Percentiles rank a stretch among this genome's conserved stretches.
These are phyloP conservation scores for Cinnamomum micranthum DNA, from an alignment of 164 flowering plant species.

Conservation along the genomic window DNA sequence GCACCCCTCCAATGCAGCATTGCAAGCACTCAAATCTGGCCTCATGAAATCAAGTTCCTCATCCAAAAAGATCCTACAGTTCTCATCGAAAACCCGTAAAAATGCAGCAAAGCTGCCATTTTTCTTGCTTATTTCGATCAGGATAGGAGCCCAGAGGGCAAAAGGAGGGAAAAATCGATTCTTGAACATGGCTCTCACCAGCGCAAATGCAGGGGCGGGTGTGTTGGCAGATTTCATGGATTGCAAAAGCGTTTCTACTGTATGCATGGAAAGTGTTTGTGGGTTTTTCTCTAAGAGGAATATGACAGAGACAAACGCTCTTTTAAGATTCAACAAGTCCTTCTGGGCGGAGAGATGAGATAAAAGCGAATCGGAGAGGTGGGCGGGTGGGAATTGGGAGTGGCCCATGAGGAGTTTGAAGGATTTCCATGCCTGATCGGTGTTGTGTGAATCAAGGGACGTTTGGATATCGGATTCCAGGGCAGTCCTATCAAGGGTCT, in stretches of 20 bases:
- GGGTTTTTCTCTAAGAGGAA: constrained; percentile 69
- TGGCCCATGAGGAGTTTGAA: constrained; percentile 63
- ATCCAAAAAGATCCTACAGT: constrained; percentile 66
- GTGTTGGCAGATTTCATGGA: constrained; percentile 50
- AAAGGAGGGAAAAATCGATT: constrained; percentile 72
- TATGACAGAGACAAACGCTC: constrained; percentile 78
- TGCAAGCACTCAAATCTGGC: constrained; percentile 69
- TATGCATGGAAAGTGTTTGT: constrained; percentile 35
- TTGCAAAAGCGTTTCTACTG: constrained; percentile 41
- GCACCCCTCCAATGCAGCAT: constrained; percentile 87
- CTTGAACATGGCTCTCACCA: constrained; percentile 70
- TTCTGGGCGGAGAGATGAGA: constrained; percentile 53
- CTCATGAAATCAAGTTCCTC: constrained; percentile 74
- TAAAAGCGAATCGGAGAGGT: constrained; percentile 65
- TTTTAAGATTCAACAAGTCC: constrained; percentile 65
- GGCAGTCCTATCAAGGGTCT: constrained; percentile 31
- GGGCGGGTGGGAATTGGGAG: constrained; percentile 52
- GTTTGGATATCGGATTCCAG: constrained; percentile 44
- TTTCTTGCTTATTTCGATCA: constrained; percentile 65
- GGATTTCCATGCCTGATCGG: constrained; percentile 92
- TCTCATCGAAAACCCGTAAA: constrained; percentile 61
- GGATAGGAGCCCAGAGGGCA: constrained; percentile 56
- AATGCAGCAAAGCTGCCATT: constrained; percentile 52
- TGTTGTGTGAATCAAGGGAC: constrained; percentile 44
- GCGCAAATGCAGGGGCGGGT: constrained; percentile 75